Evolutionary conservation across 2,329 filamentous ascomycete genomes (phyloP), one percentile per base, ranked within the genome.

Genomic region (Fusarium sp.): DNA sequence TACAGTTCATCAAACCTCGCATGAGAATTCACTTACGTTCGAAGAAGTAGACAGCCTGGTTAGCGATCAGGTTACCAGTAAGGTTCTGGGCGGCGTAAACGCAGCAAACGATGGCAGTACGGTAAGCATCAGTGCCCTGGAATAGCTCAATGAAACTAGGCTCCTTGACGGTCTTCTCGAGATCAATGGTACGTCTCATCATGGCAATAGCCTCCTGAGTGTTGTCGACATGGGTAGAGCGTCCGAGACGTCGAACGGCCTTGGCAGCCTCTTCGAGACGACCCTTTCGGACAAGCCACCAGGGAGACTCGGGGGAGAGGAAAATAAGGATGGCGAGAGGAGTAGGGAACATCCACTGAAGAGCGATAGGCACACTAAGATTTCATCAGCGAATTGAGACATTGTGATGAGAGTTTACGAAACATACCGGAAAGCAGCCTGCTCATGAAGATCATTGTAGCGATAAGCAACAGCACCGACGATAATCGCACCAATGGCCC

Each of bases 21-120:
- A 24, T 2, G 13, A 22, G 26, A 4, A 0, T 31, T 7, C 16
- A 78, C 76, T 72, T 48, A 79, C 78, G 79, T 67, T 84, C 77
- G 56, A 90, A 90, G 80, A 90, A 90, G 79, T 87, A 90, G 54
- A 87, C 87, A 9, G 88, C 87, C 77, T 90, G 88, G 78, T 90
- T 90, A 75, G 88, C 88, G 71, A 90, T 90, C 45, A 90, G 76
- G 76, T 90, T 90, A 77, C 89, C 88, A 3, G 88, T 87, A 53
- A 90, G 81, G 75, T 90, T 90, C 79, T 90, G 88, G 26, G 88
- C 85, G 3, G 86, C 86, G 79, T 90, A 90, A 13, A 90, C 85
- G 83, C 85, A 81, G 75, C 86, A 89, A 8, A 87, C 86, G 66
- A 90, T 90, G 57, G 85, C 78, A 6, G 88, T 90, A 65, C 88